Percentiles rank a stretch among this genome's conserved stretches.
Conservation (phyloP, 2,329 filamentous ascomycete genomes). For the Colletotrichum siamense region DNA sequence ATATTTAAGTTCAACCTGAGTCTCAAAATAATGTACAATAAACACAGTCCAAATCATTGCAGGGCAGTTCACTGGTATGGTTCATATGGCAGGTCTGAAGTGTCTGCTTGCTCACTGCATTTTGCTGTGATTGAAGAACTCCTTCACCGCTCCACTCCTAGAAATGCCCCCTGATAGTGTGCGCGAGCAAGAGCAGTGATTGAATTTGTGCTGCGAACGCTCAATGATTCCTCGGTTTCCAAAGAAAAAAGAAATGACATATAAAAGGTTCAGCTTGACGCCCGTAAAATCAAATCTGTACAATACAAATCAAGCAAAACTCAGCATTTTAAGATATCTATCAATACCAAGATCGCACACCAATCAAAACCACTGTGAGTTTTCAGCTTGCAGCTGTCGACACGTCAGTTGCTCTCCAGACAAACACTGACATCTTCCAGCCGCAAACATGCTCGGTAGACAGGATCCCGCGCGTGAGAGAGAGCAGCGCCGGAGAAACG, state of each 20-base stretch:
- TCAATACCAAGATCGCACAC: neutral
- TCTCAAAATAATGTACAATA: neutral
- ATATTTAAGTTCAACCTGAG: neutral
- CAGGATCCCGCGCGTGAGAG: neutral
- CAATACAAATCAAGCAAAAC: neutral
- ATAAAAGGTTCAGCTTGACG: neutral
- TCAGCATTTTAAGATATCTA: neutral
- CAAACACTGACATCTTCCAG: neutral
- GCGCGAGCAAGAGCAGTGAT: neutral
- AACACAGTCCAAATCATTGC: neutral
- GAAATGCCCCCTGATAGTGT: neutral
- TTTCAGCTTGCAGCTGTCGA: neutral
- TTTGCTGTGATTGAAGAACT: neutral
- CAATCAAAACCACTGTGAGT: neutral
- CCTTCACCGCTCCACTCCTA: neutral
- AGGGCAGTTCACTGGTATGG: neutral
- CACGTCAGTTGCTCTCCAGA: accelerated
- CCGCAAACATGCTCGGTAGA: neutral
- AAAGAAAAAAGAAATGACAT: neutral
- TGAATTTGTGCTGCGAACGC: neutral
- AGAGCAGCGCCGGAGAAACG: neutral
- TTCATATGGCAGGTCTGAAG: neutral
- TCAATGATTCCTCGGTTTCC: neutral
- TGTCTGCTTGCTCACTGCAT: neutral
- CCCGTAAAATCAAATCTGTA: neutral